Evolutionary conservation across 345 rosid species (phyloP).

Genomic region (Lenwebbia sp.): DNA sequence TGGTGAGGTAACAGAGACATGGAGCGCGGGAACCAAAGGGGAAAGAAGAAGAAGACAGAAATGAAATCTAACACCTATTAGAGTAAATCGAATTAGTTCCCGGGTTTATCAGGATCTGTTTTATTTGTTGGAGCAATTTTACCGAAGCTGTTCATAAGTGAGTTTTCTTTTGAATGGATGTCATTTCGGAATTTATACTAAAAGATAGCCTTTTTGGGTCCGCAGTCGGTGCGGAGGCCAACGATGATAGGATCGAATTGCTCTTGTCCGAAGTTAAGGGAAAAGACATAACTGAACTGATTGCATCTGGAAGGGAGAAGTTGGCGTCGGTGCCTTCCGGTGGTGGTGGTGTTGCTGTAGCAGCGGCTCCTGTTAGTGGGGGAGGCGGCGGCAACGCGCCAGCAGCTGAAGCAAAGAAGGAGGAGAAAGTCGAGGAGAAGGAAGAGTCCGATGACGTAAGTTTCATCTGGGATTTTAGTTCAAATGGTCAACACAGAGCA

Average conservation of each 20-base stretch:
- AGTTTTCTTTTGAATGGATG: background rate
- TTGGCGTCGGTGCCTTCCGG: slow-evolving; percentile 64
- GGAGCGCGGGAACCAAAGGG: background rate
- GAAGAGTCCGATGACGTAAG: slow-evolving; percentile 83
- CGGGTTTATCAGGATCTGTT: background rate
- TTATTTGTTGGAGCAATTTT: background rate
- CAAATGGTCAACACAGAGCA: background rate
- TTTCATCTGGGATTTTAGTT: background rate
- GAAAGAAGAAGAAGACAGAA: background rate
- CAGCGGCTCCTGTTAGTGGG: slow-evolving; percentile 24
- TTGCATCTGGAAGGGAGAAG: slow-evolving; percentile 86
- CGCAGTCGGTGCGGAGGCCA: slow-evolving; percentile 67
- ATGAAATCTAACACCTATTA: background rate
- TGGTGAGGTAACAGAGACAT: background rate
- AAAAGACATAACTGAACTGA: slow-evolving; percentile 59
- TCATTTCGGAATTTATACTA: background rate
- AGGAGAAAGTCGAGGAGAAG: slow-evolving; percentile 67
- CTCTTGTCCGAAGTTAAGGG: slow-evolving; percentile 55
- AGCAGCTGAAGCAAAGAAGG: slow-evolving; percentile 59
- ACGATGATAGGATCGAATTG: slow-evolving; percentile 44
- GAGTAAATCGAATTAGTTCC: background rate
- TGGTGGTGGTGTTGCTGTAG: slow-evolving; percentile 42
- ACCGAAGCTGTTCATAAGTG: background rate
- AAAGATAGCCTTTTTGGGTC: background rate
- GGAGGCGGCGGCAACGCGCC: slow-evolving; percentile 29